Percentiles rank a stretch among this genome's conserved stretches.
Evolutionary conservation across 768 basidiomycete genomes (phyloP).

Genomic region (Cystobasidiopsis lactophilus): DNA sequence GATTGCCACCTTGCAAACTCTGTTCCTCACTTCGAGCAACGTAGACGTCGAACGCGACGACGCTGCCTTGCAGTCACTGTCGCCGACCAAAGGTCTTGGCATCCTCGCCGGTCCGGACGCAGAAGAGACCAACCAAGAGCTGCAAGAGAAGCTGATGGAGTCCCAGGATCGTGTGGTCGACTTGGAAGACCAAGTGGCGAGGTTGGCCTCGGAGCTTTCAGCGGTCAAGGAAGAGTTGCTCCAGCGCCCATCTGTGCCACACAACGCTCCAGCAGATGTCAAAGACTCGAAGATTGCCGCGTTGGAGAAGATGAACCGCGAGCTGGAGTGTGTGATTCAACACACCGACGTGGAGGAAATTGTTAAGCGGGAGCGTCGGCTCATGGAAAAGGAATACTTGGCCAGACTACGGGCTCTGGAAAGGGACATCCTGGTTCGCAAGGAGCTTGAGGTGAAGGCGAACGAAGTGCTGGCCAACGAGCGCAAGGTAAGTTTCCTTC

Average conservation of each 20-base stretch:
- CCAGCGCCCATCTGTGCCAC: constrained; percentile 34
- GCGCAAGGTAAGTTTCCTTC: constrained; percentile 3
- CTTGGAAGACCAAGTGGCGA: constrained; percentile 5
- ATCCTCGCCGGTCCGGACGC: neutral
- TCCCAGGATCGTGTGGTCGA: constrained; percentile 11
- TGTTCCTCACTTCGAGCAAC: constrained; percentile 17
- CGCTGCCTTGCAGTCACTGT: neutral
- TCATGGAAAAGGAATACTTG: constrained; percentile 7
- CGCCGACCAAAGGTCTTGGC: constrained; percentile 4
- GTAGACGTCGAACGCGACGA: constrained; percentile 14
- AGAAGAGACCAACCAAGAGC: neutral
- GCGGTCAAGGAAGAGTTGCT: constrained; percentile 51
- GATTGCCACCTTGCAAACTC: constrained; percentile 14
- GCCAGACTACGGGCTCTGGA: constrained; percentile 9
- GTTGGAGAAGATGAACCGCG: constrained; percentile 8
- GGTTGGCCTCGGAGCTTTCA: constrained; percentile 42
- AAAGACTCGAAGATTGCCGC: constrained; percentile 3
- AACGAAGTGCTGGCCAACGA: constrained; percentile 10
- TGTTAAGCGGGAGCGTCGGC: constrained; percentile 9
- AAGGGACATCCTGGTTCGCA: constrained; percentile 5
- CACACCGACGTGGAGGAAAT: constrained; percentile 14
- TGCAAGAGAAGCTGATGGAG: constrained; percentile 15
- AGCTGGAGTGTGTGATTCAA: constrained; percentile 11
- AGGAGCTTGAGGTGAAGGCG: constrained; percentile 6
- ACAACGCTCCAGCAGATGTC: neutral